Conservation (phyloP, 2,329 filamentous ascomycete genomes). For the Venturia aucupariae region DNA sequence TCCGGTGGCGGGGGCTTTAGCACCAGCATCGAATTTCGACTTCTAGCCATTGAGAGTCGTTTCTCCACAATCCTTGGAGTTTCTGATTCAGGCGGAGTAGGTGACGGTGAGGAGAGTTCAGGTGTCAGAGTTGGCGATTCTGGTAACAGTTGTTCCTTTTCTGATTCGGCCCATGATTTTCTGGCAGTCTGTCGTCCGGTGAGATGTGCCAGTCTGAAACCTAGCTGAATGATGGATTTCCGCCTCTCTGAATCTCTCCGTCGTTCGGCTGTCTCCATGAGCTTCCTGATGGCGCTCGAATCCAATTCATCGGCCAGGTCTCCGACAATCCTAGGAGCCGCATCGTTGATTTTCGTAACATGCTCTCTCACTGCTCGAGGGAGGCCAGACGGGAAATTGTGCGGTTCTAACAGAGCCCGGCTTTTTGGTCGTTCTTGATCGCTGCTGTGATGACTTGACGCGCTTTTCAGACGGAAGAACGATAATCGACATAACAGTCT, state of each 20-base stretch:
- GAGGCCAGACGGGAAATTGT: not conserved
- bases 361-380: not conserved
- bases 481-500: conserved; percentile 6
- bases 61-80: conserved; percentile 2
- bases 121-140: not conserved
- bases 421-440: conserved; percentile 11
- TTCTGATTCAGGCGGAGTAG: conserved; percentile 2
- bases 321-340: not conserved
- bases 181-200: conserved; percentile 9
- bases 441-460: not conserved
- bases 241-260: conserved; percentile 12
- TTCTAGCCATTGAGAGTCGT: conserved; percentile 1
- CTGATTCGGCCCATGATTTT: not conserved
- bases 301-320: conserved; percentile 11
- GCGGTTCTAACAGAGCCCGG: not conserved
- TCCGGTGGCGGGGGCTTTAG: not conserved
- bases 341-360: not conserved
- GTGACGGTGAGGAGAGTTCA: not conserved
- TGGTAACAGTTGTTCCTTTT: not conserved
- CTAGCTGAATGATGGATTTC: conserved; percentile 10
- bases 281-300: conserved; percentile 6
- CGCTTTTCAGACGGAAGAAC: conserved; percentile 1
- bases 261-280: conserved; percentile 13
- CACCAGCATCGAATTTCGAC: not conserved
- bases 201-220: conserved; percentile 13